A percentile compares a stretch with the other conserved stretches of the same genome.
phyloP scores from a whole-genome alignment of 1,284 basidiomycete genomes.

The Cutaneotrichosporon arboriforme region DNA sequence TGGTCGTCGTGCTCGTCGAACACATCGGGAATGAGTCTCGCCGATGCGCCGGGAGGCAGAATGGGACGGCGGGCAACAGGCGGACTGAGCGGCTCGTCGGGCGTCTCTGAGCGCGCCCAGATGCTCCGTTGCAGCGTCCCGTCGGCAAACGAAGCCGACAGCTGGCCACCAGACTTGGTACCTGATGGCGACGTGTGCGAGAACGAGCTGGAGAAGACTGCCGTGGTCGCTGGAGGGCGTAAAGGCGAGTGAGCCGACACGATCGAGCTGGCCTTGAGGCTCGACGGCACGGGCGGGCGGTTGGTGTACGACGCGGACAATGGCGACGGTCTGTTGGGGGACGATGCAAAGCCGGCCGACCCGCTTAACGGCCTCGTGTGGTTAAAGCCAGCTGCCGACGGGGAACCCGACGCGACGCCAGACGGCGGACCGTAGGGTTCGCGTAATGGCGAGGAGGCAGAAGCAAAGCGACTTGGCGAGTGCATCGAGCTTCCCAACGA shows the following conservation, averaged over 20 bases:
- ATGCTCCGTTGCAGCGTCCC: constrained; percentile 26
- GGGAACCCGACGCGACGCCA: constrained; percentile 32
- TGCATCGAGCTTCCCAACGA: constrained; percentile 31
- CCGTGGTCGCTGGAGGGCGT: constrained; percentile 32
- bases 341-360: constrained; percentile 34
- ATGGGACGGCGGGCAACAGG: constrained; percentile 22
- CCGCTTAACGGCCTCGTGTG: constrained; percentile 19
- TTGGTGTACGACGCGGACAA: constrained; percentile 36
- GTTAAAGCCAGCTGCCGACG: constrained; percentile 36
- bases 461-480: constrained; percentile 10
- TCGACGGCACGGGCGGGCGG: constrained; percentile 12
- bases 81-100: constrained; percentile 39
- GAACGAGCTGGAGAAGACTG: constrained; percentile 36
- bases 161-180: constrained; percentile 21
- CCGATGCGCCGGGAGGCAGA: constrained; percentile 1
- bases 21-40: constrained; percentile 24
- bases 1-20: constrained; percentile 54
- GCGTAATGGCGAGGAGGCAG: constrained; percentile 39
- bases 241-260: constrained; percentile 30
- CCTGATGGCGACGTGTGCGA: constrained; percentile 26
- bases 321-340: constrained; percentile 38
- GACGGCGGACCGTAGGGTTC: constrained; percentile 44
- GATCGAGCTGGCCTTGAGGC: constrained; percentile 30
- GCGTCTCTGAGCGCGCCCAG: constrained; percentile 39
- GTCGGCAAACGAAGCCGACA: constrained; percentile 44